Evolutionary conservation across 106 monocot species (phyloP).

Genomic region (Platanthera guangdongensis): DNA sequence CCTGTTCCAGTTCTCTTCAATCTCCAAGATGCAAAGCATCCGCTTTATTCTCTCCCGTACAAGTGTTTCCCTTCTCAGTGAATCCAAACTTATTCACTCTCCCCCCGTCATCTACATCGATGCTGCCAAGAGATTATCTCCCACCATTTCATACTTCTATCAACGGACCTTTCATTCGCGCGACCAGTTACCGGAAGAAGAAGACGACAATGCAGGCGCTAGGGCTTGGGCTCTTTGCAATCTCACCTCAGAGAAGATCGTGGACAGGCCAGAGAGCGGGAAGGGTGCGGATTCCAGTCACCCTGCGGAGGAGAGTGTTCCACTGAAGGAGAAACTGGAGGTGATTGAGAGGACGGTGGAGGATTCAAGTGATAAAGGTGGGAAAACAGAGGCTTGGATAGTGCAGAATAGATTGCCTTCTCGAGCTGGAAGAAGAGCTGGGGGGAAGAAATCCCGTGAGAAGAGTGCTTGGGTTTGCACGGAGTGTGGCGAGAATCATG

Average conservation of each 20-base stretch:
- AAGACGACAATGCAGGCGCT: not conserved
- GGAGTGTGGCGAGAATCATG: conserved; percentile 47
- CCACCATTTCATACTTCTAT: not conserved
- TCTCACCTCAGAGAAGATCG: not conserved
- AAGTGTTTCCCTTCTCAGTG: not conserved
- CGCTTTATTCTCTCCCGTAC: conserved; percentile 4
- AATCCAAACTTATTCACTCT: not conserved
- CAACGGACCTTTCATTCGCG: not conserved
- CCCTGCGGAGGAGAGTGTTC: not conserved
- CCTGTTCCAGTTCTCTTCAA: not conserved
- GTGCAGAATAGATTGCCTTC: not conserved
- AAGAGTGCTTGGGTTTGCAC: conserved; percentile 59
- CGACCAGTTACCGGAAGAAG: not conserved
- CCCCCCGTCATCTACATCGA: not conserved
- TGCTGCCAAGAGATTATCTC: not conserved
- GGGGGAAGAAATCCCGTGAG: conserved; percentile 35
- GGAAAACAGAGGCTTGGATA: no score
- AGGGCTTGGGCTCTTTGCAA: not conserved
- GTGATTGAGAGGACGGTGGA: not conserved
- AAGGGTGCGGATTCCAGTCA: not conserved
- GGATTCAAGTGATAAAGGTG: not conserved
- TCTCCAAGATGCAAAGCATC: conserved; percentile 16
- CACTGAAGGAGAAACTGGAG: conserved; percentile 5
- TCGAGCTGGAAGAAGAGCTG: not conserved
- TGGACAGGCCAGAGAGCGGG: not conserved